These are phyloP conservation scores for Malania oleifera DNA, from an alignment of 164 flowering plant species.

Conservation along the genomic window DNA sequence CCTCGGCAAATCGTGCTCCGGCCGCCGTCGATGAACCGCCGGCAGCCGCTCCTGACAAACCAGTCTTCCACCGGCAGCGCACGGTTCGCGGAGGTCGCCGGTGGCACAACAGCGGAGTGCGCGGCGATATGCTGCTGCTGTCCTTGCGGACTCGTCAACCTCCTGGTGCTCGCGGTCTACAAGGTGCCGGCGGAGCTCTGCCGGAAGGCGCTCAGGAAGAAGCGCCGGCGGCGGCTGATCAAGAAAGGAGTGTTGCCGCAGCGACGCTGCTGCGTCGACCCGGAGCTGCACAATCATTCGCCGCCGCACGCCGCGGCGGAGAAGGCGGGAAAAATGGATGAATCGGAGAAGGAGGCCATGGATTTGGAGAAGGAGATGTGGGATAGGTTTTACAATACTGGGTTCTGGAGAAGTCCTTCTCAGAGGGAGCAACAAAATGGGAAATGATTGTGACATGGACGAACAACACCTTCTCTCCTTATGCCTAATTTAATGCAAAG, in stretches of 20 bases:
- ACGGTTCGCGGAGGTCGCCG: constrained; percentile 68
- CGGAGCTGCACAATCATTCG: constrained; percentile 31
- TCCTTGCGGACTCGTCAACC: constrained; percentile 60
- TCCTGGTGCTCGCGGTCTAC: constrained; percentile 56
- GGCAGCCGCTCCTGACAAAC: constrained; percentile 22
- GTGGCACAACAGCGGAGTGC: constrained; percentile 78
- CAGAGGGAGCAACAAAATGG: constrained; percentile 20
- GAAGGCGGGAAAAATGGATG: not conserved
- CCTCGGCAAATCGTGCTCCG: not conserved
- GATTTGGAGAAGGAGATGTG: constrained; percentile 84
- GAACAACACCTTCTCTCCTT: too few species aligned
- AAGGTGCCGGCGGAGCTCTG: constrained; percentile 77
- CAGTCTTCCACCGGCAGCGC: constrained; percentile 14
- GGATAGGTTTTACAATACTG: constrained; percentile 57
- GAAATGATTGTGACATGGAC: not conserved
- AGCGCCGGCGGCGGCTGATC: constrained; percentile 22
- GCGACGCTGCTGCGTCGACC: constrained; percentile 26
- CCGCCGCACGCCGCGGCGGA: constrained; percentile 1
- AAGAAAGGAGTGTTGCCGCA: constrained; percentile 29
- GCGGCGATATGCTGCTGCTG: constrained; percentile 89
- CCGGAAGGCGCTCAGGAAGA: constrained; percentile 42
- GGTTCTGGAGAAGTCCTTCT: constrained; percentile 91
- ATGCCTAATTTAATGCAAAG: too few species aligned
- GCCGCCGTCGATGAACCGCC: constrained; percentile 20
- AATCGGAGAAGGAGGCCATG: not conserved